Percentiles rank a stretch among this genome's conserved stretches.
Evolutionary conservation across 2,329 filamentous ascomycete species (phyloP).

Genomic region (Delphinella strobiligena): DNA sequence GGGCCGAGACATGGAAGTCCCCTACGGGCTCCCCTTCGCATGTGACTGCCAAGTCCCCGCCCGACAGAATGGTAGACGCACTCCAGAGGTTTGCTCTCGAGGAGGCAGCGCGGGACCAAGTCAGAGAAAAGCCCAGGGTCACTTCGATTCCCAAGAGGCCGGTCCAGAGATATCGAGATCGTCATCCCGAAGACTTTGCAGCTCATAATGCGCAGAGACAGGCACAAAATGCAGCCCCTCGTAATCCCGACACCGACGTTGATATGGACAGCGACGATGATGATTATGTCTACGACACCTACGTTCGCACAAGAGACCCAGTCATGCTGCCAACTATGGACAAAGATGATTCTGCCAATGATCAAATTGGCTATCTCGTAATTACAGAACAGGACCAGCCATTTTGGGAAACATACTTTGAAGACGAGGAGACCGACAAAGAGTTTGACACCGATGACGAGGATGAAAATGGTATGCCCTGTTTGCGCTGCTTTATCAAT

Average conservation of each 20-base stretch:
- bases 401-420: conserved; percentile 45
- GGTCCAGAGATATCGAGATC: conserved; percentile 21
- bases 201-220: not conserved
- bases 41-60: conserved; percentile 10
- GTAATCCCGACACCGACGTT: conserved; percentile 19
- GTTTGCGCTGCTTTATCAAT: conserved; percentile 3
- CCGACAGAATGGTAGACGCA: conserved; percentile 9
- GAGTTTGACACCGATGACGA: conserved; percentile 49
- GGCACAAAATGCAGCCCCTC: conserved; percentile 2
- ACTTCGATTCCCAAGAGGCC: conserved; percentile 22
- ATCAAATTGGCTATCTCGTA: conserved; percentile 34
- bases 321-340: conserved; percentile 10
- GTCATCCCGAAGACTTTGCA: conserved; percentile 15
- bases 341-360: conserved; percentile 10
- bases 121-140: conserved; percentile 16
- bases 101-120: conserved; percentile 10
- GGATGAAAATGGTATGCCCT: conserved; percentile 46
- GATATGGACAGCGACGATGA: conserved; percentile 34
- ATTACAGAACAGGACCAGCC: conserved; percentile 40
- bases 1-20: conserved; percentile 1
- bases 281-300: conserved; percentile 52
- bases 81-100: conserved; percentile 9
- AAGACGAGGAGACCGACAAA: conserved; percentile 37
- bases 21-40: conserved; percentile 2
- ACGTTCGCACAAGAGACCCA: conserved; percentile 32